Evolutionary conservation across 164 flowering plant genomes (phyloP).

Genomic region (Malania oleifera): DNA sequence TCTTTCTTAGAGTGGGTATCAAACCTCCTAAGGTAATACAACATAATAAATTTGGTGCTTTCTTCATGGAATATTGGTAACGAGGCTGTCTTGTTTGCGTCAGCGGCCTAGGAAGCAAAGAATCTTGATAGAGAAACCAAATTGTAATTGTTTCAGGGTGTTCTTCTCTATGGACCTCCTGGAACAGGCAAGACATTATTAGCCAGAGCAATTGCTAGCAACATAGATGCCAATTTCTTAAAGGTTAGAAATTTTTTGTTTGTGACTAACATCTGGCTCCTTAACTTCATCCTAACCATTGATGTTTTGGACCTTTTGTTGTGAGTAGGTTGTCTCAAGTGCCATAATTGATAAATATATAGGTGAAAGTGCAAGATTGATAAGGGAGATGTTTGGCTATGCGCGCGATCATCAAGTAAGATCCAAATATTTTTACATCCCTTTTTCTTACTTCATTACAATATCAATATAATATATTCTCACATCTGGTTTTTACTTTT

Average conservation of each 20-base stretch:
- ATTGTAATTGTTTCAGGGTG: slow-evolving; percentile 59
- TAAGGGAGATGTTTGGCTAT: slow-evolving; percentile 92
- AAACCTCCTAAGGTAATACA: slow-evolving; percentile 94
- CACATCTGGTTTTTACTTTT: slow-evolving; percentile 12
- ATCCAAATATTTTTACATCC: not conserved
- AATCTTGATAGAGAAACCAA: too few relatives aligned
- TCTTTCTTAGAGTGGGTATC: slow-evolving; percentile 86
- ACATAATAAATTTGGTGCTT: too few relatives aligned
- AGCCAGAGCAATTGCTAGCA: slow-evolving; percentile 93
- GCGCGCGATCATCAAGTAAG: slow-evolving; percentile 97
- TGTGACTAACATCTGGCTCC: not conserved
- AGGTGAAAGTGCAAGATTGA: slow-evolving; percentile 93
- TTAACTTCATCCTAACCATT: not conserved
- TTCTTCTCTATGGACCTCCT: slow-evolving; percentile 96
- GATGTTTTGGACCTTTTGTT: not conserved
- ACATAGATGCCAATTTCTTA: slow-evolving; percentile 90
- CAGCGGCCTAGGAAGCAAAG: too few relatives aligned
- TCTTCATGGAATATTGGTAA: too few relatives aligned
- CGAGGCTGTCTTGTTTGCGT: too few relatives aligned
- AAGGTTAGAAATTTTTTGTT: slow-evolving; percentile 46
- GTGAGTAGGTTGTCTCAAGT: slow-evolving; percentile 87
- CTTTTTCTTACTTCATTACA: not conserved
- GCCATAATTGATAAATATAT: slow-evolving; percentile 92
- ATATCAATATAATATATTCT: not conserved
- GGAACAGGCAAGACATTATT: slow-evolving; percentile 93